Evolutionary conservation across 2,329 filamentous ascomycete genomes (phyloP).

Genomic region (Boeremia exigua): DNA sequence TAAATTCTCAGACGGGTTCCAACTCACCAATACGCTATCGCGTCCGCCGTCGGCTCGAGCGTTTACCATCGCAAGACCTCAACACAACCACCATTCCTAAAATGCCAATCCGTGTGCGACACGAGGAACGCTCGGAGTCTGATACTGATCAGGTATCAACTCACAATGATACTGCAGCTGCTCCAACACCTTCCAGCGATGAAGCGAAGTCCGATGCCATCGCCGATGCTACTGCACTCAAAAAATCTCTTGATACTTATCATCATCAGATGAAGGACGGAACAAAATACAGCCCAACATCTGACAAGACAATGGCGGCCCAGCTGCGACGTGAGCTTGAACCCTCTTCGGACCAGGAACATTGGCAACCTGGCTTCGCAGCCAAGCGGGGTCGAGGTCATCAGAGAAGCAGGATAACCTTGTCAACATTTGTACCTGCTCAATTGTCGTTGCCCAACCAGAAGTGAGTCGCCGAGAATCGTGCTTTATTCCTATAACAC

Average conservation of each 20-base stretch:
- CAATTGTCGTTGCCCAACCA: not conserved
- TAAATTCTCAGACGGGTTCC: not conserved
- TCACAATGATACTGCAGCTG: too few relatives aligned
- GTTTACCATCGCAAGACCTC: not conserved
- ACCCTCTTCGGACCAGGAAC: not conserved
- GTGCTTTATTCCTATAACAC: not conserved
- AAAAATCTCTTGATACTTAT: too few relatives aligned
- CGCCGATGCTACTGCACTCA: too few relatives aligned
- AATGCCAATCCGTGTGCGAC: not conserved
- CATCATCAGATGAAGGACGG: too few relatives aligned
- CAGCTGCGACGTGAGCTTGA: not conserved
- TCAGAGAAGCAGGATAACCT: not conserved
- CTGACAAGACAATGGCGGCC: not conserved
- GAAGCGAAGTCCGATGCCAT: too few relatives aligned
- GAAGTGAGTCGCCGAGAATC: not conserved
- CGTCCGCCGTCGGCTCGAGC: not conserved
- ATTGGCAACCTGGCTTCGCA: not conserved
- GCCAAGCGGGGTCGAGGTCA: not conserved
- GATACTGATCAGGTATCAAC: too few relatives aligned
- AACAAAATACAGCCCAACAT: too few relatives aligned
- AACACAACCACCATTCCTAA: not conserved
- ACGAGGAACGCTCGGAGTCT: not conserved
- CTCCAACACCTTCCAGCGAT: too few relatives aligned
- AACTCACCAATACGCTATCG: not conserved
- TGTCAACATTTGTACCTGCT: not conserved